Base-by-base conservation (phyloP, 2,329 filamentous ascomycete genomes). In the Trichoderma aggressivum region DNA sequence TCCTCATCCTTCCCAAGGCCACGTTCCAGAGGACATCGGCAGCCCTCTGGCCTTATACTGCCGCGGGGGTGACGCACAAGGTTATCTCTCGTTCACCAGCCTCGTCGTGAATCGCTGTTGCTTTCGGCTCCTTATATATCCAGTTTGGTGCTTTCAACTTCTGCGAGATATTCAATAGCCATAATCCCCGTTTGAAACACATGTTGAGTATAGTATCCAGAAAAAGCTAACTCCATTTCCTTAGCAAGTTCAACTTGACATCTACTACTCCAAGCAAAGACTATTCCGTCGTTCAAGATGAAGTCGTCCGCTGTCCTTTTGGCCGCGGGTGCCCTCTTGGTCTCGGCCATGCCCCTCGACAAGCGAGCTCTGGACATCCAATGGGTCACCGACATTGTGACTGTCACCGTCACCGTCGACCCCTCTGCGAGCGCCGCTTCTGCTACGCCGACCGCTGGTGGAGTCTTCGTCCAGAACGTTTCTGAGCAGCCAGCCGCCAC, bases 271-370 rank as follows among this genome's bases (percentile, higher is more conserved):
- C 14, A 53, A 59, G 32, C 32, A 56, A 53, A 68, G 32, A 70
- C n/a, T 30, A 36, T 65, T 55, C 69, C 34, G 39, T 30, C 21
- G 55, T 53, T 39, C 79, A 85, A 78, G 74, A 88, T 88, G 86
- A 87, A 86, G 82, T 85, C 85, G 82, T 85, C 85, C 62, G 72
- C 84, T 70, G 79, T 84, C 74, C 78, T 88, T 74, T 79, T 80
- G 74, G 80, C 81, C 75, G 80, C 84, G 73, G 80, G 84, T 76
- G 84, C 85, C 75, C 73, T 85, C 66, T 73, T 87, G 78, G 84
- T 82, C 70, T 75, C 81, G 71, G 85, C 85, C 75, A 77, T 78
- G 63, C 86, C 85, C 69, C 77, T 86, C 43, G 74, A 80, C 70
- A 81, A 82, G 76, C 81, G 85, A 65, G 80, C 74, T 60, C 74